phyloP scores from a whole-genome alignment of 2,329 filamentous ascomycete genomes.

The Lachnellula occidentalis region DNA sequence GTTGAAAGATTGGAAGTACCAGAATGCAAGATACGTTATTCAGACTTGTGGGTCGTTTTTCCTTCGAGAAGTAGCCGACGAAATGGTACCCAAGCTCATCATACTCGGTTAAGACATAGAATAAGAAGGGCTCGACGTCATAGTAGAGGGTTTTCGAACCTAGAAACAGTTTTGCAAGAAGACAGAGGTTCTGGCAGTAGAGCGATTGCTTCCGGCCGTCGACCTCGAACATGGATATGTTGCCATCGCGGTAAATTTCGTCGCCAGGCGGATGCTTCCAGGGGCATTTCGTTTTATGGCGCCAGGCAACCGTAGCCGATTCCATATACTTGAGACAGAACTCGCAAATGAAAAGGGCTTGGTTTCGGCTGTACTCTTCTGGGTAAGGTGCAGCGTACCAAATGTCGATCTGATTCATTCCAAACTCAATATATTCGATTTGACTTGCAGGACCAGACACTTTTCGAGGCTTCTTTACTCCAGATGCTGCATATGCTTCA shows the following conservation, averaged over 20 bases:
- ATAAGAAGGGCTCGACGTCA: slow-evolving; percentile 93
- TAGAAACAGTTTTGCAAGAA: slow-evolving; percentile 94
- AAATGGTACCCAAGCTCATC: slow-evolving; percentile 91
- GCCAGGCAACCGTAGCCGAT: slow-evolving; percentile 96
- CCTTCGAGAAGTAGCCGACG: slow-evolving; percentile 99
- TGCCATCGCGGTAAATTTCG: slow-evolving; percentile 90
- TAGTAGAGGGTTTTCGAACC: slow-evolving; percentile 98
- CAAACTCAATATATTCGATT: slow-evolving; percentile 98
- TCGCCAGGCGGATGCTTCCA: slow-evolving; percentile 96
- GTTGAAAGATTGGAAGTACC: slow-evolving; percentile 91
- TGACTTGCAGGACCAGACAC: slow-evolving; percentile 83
- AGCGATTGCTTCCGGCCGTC: slow-evolving; percentile 95
- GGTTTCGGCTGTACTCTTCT: slow-evolving; percentile 95
- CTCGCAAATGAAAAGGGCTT: slow-evolving; percentile 97
- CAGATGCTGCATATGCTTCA: slow-evolving; percentile 59
- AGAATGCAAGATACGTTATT: slow-evolving; percentile 98
- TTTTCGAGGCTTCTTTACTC: slow-evolving; percentile 64
- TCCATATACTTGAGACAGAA: slow-evolving; percentile 99
- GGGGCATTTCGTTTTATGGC: slow-evolving; percentile 94
- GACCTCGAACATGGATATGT: slow-evolving; percentile 94
- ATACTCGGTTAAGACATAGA: slow-evolving; percentile 95
- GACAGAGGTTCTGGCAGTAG: slow-evolving; percentile 97
- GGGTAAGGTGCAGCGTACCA: slow-evolving; percentile 99
- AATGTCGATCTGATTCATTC: slow-evolving; percentile 95
- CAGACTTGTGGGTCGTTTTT: slow-evolving; percentile 87